These are phyloP conservation scores for Plasmodium billcollinsi DNA, from an alignment of 169 alveolate species.

Conservation along the genomic window DNA sequence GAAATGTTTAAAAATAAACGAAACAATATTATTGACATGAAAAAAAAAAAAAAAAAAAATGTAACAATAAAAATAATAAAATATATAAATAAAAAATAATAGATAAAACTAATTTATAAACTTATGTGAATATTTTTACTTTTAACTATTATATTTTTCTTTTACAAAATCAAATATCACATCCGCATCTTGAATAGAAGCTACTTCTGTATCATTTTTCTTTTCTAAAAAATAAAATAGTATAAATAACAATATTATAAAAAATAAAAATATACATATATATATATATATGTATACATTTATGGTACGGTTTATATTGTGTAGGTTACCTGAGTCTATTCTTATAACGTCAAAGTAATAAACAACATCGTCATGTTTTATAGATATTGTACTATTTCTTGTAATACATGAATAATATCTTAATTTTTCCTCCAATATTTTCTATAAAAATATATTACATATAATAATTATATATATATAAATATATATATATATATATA, in stretches of 20 bases:
- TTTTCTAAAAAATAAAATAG: constrained; percentile 15
- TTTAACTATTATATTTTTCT: constrained; percentile 53
- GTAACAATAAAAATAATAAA: neutral
- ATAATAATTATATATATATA: neutral
- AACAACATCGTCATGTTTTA: constrained; percentile 15
- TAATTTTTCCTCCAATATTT: constrained; percentile 54
- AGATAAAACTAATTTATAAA: neutral
- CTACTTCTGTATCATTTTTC: constrained; percentile 63
- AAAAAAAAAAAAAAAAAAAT: neutral
- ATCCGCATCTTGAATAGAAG: constrained; percentile 65
- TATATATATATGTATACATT: neutral
- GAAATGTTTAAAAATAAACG: neutral
- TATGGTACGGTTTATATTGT: neutral
- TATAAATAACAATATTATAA: neutral
- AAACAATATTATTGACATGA: neutral
- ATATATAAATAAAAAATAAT: neutral
- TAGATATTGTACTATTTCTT: constrained; percentile 35
- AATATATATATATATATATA: neutral
- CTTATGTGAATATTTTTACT: neutral
- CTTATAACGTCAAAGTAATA: constrained; percentile 55
- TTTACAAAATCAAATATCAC: constrained; percentile 68
- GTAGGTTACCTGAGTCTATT: constrained; percentile 44
- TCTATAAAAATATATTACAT: neutral
- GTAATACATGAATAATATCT: constrained; percentile 60
- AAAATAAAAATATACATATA: neutral